These are phyloP conservation scores for Sporothrix humicola DNA, from an alignment of 2,329 filamentous ascomycete genomes.

Conservation along the genomic window DNA sequence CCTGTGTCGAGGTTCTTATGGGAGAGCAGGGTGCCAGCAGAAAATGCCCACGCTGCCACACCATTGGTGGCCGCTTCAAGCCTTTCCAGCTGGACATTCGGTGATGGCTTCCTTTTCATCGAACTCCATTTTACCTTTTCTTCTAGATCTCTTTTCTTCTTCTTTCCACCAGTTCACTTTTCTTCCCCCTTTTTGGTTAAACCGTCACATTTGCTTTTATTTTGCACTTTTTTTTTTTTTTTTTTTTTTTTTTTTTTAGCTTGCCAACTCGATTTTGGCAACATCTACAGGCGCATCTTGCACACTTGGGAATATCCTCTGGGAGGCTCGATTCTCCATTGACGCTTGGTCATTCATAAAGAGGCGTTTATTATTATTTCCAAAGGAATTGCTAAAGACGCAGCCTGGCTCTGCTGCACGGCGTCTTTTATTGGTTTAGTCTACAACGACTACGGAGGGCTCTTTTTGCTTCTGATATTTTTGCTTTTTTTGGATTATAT, in stretches of 20 bases:
- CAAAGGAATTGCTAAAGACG: constrained; percentile 15
- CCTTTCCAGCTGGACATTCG: constrained; percentile 83
- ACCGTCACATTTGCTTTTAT: constrained; percentile 10
- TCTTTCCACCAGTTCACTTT: not conserved
- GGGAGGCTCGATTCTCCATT: not conserved
- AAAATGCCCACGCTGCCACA: constrained; percentile 80
- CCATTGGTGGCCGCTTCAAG: constrained; percentile 80
- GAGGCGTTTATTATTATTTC: constrained; percentile 25
- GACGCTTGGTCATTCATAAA: constrained; percentile 18
- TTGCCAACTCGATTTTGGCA: constrained; percentile 1
- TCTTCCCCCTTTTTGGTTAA: not conserved
- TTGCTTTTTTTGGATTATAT: not conserved
- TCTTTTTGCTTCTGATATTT: not conserved
- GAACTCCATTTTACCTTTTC: not conserved
- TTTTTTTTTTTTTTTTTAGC: too few species aligned
- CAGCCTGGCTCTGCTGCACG: constrained; percentile 8
- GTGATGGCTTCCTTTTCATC: constrained; percentile 47
- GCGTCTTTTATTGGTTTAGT: constrained; percentile 1
- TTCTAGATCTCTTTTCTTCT: constrained; percentile 9
- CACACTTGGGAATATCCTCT: constrained; percentile 25
- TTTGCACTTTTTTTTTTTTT: not conserved
- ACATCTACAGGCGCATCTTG: constrained; percentile 24
- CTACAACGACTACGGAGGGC: constrained; percentile 2
- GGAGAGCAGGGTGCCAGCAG: constrained; percentile 75
- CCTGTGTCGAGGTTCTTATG: constrained; percentile 83